Base-by-base conservation (phyloP, 2,329 filamentous ascomycete species). In the Ilyonectria mors-panacis region DNA sequence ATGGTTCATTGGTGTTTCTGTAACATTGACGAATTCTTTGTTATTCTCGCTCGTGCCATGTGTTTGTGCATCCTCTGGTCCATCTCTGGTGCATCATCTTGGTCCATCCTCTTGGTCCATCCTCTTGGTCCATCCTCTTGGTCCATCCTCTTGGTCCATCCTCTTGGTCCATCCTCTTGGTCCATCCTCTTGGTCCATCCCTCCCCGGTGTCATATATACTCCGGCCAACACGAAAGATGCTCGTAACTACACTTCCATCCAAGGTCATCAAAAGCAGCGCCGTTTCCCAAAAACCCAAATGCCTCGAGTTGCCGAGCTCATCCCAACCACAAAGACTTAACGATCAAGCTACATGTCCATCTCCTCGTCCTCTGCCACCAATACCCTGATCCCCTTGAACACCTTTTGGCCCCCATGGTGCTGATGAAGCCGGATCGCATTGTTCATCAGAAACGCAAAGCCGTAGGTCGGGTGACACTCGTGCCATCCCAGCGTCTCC, bases 371-470 rank as follows among this genome's bases (percentile, higher is more conserved):
- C 4, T 77, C 70, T 6, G 71, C 74, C 39, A 76, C 65, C 66
- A 78, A 55, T 12, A 78, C 62, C 33, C 76, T 71, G 26, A 77
- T 71, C 2, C 76, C 73, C 21, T 76, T 62, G 42, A 78, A 78
- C 13, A 33, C 69, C 2, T 65, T 63, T 45, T 72, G 39, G 57
- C 70, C 44, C 7, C 59, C 23, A 42, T 66, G 59, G 10, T 63
- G 58, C 59, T 81, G 79, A 57, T 81, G 79, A 53, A 70, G 67
- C 8, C 75, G 72, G 47, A 81, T 75, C 4, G 75, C 73, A 53
- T 75, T 71, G 3, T 72, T 66, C 5, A 81, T 73, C 33, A 75
- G 65, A 50, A 71, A 69, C 2, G 74, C 78, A 60, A 81, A 81
- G 3, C 75, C 58, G 17, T 76, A 80, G 1, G 73, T 72, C 0